phyloP scores from a whole-genome alignment of 768 basidiomycete genomes.

The Rhodotorula sphaerocarpa region DNA sequence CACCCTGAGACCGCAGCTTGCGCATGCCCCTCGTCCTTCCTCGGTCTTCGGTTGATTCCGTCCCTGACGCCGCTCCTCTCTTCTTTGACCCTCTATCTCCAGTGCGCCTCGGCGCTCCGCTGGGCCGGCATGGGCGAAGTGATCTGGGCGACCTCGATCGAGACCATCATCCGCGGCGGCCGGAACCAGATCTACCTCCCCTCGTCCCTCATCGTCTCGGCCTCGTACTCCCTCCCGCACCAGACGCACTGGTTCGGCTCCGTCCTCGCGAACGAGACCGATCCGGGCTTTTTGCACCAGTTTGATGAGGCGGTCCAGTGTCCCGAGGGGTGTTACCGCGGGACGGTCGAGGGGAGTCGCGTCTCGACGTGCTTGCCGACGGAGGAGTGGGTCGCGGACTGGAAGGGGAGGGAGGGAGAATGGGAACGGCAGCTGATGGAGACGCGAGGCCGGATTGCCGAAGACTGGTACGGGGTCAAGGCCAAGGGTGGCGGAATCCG shows the following conservation, averaged over 20 bases:
- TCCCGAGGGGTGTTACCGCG: constrained; percentile 17
- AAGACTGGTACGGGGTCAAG: not conserved
- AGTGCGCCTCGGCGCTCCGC: constrained; percentile 37
- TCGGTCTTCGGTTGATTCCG: too few relatives aligned
- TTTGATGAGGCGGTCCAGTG: constrained; percentile 25
- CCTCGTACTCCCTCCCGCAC: constrained; percentile 37
- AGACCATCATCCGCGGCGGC: constrained; percentile 37
- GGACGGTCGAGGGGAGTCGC: not conserved
- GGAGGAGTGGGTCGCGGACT: constrained; percentile 4
- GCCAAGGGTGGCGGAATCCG: not conserved
- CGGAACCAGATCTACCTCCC: constrained; percentile 41
- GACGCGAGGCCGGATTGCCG: constrained; percentile 2
- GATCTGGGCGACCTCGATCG: constrained; percentile 38
- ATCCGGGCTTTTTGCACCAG: constrained; percentile 20
- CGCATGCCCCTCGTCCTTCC: too few relatives aligned
- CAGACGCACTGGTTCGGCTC: constrained; percentile 29
- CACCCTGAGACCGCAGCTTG: too few relatives aligned
- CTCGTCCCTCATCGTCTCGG: constrained; percentile 37
- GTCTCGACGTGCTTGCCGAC: constrained; percentile 9
- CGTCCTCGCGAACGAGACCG: constrained; percentile 31
- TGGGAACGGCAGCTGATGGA: constrained; percentile 23
- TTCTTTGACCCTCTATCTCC: constrained; percentile 11
- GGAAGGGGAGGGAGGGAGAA: constrained; percentile 4
- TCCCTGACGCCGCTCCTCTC: not conserved
- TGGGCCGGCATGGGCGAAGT: constrained; percentile 41